These are phyloP conservation scores for Penicillium dipodomyicola DNA, from an alignment of 495 filamentous ascomycete genomes.

Conservation along the genomic window DNA sequence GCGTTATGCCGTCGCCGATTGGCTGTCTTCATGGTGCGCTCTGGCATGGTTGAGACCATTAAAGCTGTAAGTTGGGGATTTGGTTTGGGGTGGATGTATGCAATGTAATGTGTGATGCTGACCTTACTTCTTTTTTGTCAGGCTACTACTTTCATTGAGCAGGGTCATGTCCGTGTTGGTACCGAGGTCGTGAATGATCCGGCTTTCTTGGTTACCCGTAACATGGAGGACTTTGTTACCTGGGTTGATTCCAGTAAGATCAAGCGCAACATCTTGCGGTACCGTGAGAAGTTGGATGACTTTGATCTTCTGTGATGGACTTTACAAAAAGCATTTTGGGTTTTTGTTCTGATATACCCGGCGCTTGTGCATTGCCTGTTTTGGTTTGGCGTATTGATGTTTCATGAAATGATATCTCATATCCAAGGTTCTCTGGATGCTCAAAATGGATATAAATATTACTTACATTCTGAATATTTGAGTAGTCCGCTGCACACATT, in stretches of 20 bases:
- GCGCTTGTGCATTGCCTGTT: conserved; percentile 24
- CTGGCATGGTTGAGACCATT: conserved; percentile 86
- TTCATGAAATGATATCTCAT: conserved; percentile 9
- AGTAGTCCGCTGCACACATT: neutral
- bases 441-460: neutral
- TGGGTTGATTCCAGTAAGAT: conserved; percentile 98
- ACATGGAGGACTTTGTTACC: conserved; percentile 95
- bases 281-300: conserved; percentile 93
- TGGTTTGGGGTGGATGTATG: conserved; percentile 9
- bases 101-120: conserved; percentile 1
- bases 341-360: conserved; percentile 32
- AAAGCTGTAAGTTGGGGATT: conserved; percentile 47
- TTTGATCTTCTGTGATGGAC: conserved; percentile 74
- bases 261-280: conserved; percentile 89
- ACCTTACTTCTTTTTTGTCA: conserved; percentile 14
- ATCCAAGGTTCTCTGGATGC: neutral
- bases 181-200: conserved; percentile 88
- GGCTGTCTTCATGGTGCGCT: conserved; percentile 81
- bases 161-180: conserved; percentile 92
- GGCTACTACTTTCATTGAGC: conserved; percentile 84
- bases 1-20: conserved; percentile 78
- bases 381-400: conserved; percentile 20
- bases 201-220: conserved; percentile 52
- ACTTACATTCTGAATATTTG: neutral
- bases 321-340: conserved; percentile 25